A percentile compares a stretch with the other conserved stretches of the same genome.
These are phyloP conservation scores for Mycena venus DNA, from an alignment of 768 basidiomycete genomes.

Conservation along the genomic window DNA sequence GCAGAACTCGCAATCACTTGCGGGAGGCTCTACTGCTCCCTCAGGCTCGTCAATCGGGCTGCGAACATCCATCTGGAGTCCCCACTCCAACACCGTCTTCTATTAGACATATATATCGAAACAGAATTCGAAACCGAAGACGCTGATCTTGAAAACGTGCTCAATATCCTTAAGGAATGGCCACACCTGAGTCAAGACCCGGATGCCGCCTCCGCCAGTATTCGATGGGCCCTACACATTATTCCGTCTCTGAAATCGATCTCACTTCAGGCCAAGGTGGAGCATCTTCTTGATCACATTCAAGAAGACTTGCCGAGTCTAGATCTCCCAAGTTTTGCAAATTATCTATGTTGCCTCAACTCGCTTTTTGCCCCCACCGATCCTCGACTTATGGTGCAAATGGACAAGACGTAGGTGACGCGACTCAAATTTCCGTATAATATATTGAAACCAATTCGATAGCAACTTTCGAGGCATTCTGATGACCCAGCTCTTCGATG, in stretches of 20 bases:
- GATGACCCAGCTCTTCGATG: neutral
- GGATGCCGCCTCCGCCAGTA: neutral
- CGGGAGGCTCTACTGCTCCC: neutral
- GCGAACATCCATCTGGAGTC: neutral
- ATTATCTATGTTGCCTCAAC: constrained; percentile 1
- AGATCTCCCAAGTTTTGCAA: neutral
- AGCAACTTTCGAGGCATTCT: neutral
- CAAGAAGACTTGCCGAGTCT: neutral
- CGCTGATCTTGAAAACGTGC: neutral
- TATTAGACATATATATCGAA: neutral
- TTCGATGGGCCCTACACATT: neutral
- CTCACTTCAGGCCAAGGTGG: neutral
- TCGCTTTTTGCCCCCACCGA: neutral
- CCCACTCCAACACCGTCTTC: neutral
- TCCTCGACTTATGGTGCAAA: neutral
- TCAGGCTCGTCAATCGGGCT: neutral
- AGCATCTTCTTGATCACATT: neutral
- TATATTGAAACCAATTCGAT: neutral
- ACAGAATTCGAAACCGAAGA: neutral
- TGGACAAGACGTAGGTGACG: neutral
- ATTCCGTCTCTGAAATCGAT: neutral
- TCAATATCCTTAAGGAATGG: neutral
- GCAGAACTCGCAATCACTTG: neutral
- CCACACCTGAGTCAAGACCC: neutral
- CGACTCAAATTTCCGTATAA: neutral